Evolutionary conservation across 2,329 filamentous ascomycete species (phyloP), one percentile per base, ranked within the genome.

Genomic region (Colletotrichum tofieldiae): DNA sequence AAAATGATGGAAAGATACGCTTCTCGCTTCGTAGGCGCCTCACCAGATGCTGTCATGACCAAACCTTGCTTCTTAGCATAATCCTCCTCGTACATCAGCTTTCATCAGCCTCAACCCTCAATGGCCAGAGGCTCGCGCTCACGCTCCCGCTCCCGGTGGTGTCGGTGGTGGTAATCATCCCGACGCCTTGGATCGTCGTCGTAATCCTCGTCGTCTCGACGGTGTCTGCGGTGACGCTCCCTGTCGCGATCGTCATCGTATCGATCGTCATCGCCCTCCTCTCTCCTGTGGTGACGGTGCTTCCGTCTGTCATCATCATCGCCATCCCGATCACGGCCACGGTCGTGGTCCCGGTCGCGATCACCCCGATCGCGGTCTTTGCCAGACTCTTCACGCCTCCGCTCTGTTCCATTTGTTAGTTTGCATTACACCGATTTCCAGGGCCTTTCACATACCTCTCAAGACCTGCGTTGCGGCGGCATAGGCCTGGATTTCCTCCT

Each of bases 401-500:
- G 78, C 72, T 82, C 79, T 80, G 47, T 73, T 41, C 66, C n/a
- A n/a, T 20, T 18, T 23, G 56, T 71, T 29, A 67, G 65, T 54
- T 45, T 6, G 47, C 3, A 29, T 37, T 29, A 12, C 16, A 29
- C 5, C 11, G 45, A 26, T 1, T 43, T 16, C 47, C 39, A n/a
- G 37, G n/a, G 18, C 47, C 56, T 29, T 43, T 29, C 20, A 81
- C 88, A 78, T 85, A 94, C 93, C 93, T 90, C 95, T 89, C 73
- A 98, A 90, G 78, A 94, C 90, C 75, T 92, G 91, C 12, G 96
- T 98, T 60, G 92, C 93, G 74, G 92, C 89, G 16, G 95, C 94
- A 79, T 97, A 95, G 43, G 91, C 92, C 81, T 97, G 93, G 67
- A 98, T 97, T 78, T 98, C 95, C 76, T 97, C 94, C 81, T 93